phyloP scores from a whole-genome alignment of 345 rosid species.

The Abelmoschus esculentus region DNA sequence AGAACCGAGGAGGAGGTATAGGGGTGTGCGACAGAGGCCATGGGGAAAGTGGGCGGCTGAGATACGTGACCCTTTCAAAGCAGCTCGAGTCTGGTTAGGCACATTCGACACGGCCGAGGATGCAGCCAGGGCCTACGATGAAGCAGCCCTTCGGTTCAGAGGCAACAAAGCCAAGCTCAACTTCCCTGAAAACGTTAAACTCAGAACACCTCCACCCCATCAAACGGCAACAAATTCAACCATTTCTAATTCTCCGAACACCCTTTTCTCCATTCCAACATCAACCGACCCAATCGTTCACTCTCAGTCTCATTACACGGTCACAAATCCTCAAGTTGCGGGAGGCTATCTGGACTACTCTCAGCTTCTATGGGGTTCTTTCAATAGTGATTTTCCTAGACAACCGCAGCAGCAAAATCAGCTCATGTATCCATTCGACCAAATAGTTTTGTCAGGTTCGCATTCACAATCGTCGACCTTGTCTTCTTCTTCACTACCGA shows the following conservation, averaged over 20 bases:
- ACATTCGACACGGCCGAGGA: constrained; percentile 83
- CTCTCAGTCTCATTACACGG: constrained; percentile 11
- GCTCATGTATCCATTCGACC: constrained; percentile 29
- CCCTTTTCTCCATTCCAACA: constrained; percentile 31
- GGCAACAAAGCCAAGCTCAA: constrained; percentile 95
- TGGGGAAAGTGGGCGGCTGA: constrained; percentile 99
- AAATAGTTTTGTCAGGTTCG: constrained; percentile 24
- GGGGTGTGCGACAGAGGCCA: constrained; percentile 90
- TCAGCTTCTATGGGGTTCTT: constrained; percentile 7
- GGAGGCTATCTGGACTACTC: constrained; percentile 6
- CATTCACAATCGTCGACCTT: constrained; percentile 26
- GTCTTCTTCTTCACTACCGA: constrained; percentile 19
- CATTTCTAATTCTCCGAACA: constrained; percentile 25
- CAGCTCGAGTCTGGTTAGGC: constrained; percentile 87
- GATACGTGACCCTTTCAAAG: constrained; percentile 82
- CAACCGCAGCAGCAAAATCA: constrained; percentile 2
- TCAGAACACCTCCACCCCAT: constrained; percentile 23
- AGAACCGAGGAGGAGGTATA: constrained; percentile 55
- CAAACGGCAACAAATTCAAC: constrained; percentile 21
- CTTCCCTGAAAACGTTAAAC: constrained; percentile 91
- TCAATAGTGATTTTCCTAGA: constrained; percentile 8
- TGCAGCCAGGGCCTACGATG: constrained; percentile 90
- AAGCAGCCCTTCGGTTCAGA: constrained; percentile 74
- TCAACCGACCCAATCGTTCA: constrained; percentile 19
- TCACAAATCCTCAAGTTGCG: constrained; percentile 9